Evolutionary conservation across 768 basidiomycete genomes (phyloP).

Genomic region (Mycena floridula): DNA sequence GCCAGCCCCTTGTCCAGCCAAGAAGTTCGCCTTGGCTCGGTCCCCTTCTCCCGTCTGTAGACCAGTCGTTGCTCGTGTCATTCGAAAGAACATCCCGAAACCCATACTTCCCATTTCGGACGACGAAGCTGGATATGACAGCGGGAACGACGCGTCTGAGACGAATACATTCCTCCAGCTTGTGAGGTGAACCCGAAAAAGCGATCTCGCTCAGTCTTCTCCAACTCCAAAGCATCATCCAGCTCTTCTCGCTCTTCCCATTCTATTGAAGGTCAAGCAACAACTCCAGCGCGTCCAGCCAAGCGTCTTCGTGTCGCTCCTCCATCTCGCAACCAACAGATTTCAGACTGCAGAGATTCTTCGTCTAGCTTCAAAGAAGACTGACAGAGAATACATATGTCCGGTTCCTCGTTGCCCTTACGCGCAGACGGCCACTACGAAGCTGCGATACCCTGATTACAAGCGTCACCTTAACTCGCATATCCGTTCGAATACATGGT

Average conservation of each 20-base stretch:
- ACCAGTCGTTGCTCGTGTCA: no score
- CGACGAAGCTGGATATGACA: slow-evolving; percentile 31
- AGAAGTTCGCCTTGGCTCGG: slow-evolving; percentile 3
- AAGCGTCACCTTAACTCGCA: slow-evolving; percentile 55
- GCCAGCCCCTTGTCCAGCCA: not conserved
- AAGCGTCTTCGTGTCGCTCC: slow-evolving; percentile 28
- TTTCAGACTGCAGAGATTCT: slow-evolving; percentile 17
- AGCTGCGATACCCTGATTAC: slow-evolving; percentile 53
- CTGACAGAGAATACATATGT: no score
- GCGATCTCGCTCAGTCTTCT: not conserved
- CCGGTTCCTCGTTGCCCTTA: no score
- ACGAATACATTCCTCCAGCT: slow-evolving; percentile 39
- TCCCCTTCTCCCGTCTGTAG: no score
- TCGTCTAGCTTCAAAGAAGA: slow-evolving; percentile 13
- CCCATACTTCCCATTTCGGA: slow-evolving; percentile 7
- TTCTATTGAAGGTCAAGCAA: slow-evolving; percentile 1
- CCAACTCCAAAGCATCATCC: not conserved
- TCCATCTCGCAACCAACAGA: slow-evolving; percentile 42
- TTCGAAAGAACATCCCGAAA: no score
- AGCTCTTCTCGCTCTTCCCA: slow-evolving; percentile 6
- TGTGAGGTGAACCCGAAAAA: slow-evolving; percentile 24
- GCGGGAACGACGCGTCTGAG: slow-evolving; percentile 35
- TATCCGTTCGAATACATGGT: slow-evolving; percentile 36
- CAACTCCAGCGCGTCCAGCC: slow-evolving; percentile 3
- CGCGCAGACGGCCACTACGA: slow-evolving; percentile 39